phyloP scores from a whole-genome alignment of 306 rosid genomes.

The Dalbergia cochinchinensis region DNA sequence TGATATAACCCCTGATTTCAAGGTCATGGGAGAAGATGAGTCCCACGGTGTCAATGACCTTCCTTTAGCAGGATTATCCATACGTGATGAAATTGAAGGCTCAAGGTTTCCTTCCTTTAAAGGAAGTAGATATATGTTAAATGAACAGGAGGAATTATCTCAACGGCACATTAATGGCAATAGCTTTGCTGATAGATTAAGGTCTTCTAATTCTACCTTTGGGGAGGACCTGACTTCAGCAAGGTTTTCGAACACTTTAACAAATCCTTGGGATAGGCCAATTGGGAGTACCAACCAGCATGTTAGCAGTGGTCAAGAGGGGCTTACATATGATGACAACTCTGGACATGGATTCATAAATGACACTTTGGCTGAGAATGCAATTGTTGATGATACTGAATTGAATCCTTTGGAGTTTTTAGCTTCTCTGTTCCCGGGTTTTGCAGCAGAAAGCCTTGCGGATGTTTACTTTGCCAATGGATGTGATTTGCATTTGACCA shows the following conservation, averaged over 20 bases:
- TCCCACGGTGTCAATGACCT: slow-evolving; percentile 63
- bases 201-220: slow-evolving; percentile 58
- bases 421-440: slow-evolving; percentile 82
- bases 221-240: slow-evolving; percentile 66
- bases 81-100: slow-evolving; percentile 62
- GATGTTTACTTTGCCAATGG: slow-evolving; percentile 80
- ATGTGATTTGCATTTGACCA: slow-evolving; percentile 70
- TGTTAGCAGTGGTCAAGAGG: slow-evolving; percentile 58
- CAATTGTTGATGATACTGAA: slow-evolving; percentile 59
- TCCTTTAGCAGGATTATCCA: slow-evolving; percentile 69
- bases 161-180: slow-evolving; percentile 51
- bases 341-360: slow-evolving; percentile 64
- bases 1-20: slow-evolving; percentile 87
- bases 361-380: slow-evolving; percentile 65
- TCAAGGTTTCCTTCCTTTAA: slow-evolving; percentile 57
- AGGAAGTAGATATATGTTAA: slow-evolving; percentile 59
- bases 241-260: slow-evolving; percentile 53
- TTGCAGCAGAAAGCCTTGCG: slow-evolving; percentile 78
- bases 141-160: slow-evolving; percentile 58
- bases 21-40: slow-evolving; percentile 77
- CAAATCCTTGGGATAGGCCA: slow-evolving; percentile 81
- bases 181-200: slow-evolving; percentile 60
- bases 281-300: slow-evolving; percentile 58
- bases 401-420: slow-evolving; percentile 73
- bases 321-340: slow-evolving; percentile 58